Percentiles rank a stretch among this genome's conserved stretches.
These are phyloP conservation scores for Paxillus ammoniavirescens DNA, from an alignment of 768 basidiomycete genomes.

Conservation along the genomic window DNA sequence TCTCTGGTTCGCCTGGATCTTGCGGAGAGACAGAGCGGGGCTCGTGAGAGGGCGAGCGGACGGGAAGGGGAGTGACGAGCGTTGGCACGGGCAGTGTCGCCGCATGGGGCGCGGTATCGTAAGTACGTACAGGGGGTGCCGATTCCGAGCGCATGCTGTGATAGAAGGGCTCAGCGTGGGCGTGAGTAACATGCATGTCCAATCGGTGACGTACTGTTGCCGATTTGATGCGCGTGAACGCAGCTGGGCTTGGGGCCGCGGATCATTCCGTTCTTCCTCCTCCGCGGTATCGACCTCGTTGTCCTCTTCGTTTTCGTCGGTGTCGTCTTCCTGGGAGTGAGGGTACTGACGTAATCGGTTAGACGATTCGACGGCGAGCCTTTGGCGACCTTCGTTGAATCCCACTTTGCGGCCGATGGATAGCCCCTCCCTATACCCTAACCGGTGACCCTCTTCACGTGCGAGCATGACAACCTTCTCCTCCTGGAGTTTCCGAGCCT, in stretches of 20 bases:
- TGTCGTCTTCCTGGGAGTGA: slow-evolving; percentile 10
- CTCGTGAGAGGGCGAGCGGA: slow-evolving; percentile 21
- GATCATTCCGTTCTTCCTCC: slow-evolving; percentile 21
- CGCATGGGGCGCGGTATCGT: slow-evolving; percentile 11
- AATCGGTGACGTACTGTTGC: slow-evolving; percentile 22
- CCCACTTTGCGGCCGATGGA: slow-evolving; percentile 30
- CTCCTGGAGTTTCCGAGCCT: slow-evolving; percentile 42
- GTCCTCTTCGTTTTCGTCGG: slow-evolving; percentile 10
- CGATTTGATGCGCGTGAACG: slow-evolving; percentile 17
- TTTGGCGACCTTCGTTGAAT: slow-evolving; percentile 27
- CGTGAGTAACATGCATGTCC: slow-evolving; percentile 9
- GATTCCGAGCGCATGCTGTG: slow-evolving; percentile 27
- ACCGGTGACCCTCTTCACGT: slow-evolving; percentile 41
- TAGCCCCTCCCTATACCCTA: slow-evolving; percentile 43
- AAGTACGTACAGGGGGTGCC: slow-evolving; percentile 23
- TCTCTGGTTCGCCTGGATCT: slow-evolving; percentile 20
- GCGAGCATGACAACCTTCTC: slow-evolving; percentile 40
- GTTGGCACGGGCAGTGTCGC: slow-evolving; percentile 25
- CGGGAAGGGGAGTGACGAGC: slow-evolving; percentile 9
- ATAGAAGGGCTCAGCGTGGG: background rate
- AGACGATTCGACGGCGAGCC: slow-evolving; percentile 6
- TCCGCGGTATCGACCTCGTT: slow-evolving; percentile 7
- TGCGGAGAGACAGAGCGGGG: slow-evolving; percentile 9
- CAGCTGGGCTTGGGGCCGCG: slow-evolving; percentile 10
- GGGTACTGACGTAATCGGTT: slow-evolving; percentile 11